Base-by-base conservation (phyloP, 2,329 filamentous ascomycete genomes). In the Fusarium concolor region DNA sequence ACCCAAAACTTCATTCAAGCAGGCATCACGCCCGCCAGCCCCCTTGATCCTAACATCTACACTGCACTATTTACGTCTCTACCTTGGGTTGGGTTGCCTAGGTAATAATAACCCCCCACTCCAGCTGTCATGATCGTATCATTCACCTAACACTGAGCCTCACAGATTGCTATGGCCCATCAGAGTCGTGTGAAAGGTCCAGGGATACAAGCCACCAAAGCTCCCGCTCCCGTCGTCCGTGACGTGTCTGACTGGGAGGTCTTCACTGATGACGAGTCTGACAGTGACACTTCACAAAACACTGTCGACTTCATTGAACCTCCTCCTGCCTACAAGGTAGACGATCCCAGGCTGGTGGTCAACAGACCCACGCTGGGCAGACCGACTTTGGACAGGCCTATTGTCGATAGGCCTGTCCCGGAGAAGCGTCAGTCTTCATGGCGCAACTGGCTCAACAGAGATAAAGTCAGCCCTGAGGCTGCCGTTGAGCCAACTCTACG, bases 381-480 rank as follows among this genome's bases (percentile, higher is more conserved):
- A 62, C 58, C 58, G 46, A 41, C 49, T 53, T 54, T 59, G 56
- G 58, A 61, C 47, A 62, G 59, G 57, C 59, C 59, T 42, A 43
- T 46, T 53, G 56, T 61, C 38, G 58, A 62, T 42, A 38, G 59
- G 57, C 59, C 59, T 56, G 59, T 46, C 49, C 49, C 51, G 60
- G 59, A 62, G 52, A 62, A 62, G 57, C 59, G 59, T 62, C 57
- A 56, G 31, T 62, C 59, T 29, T 62, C 59, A 41, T 62, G 59
- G 59, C 57, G 59, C 43, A 37, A 51, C 47, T 62, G 59, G 59
- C 59, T 62, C 39, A 62, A 42, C 49, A 42, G 57, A 37, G 59
- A 62, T 31, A 62, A 55, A 26, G 29, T 33, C 37, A 52, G 60
- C 20, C 58, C 56, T 17, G 59, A 62, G 41, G 49, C 53, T n/a